Base-by-base conservation (phyloP, 2,329 filamentous ascomycete genomes). In the Ophiocordyceps camponoti-saundersi region DNA sequence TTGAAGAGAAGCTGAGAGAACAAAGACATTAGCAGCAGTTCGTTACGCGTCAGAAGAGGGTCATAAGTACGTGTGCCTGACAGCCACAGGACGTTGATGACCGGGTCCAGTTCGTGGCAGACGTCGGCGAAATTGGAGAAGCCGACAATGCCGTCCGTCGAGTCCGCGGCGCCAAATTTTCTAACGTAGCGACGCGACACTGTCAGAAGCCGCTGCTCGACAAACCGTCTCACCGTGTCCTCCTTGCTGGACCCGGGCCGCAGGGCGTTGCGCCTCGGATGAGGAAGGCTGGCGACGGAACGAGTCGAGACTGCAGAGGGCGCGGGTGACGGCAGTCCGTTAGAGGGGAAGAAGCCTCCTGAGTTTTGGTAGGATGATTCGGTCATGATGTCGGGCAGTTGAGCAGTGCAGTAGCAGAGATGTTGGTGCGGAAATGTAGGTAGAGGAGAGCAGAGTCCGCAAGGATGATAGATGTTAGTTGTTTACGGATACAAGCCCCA, bases 41-140 rank as follows among this genome's bases (percentile, higher is more conserved):
- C 34, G 16, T n/a, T 18, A 3, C 3, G 2, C 3, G 30, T 12
- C 30, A 34, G 7, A 34, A 8, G 30, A 10, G 16, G 3, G 30
- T 3, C 30, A 18, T 18, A 61, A 85, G 60, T 70, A 88, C 87
- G 87, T 21, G 89, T 95, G 11, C 84, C 86, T 29, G 81, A 86
- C 21, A 86, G 74, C 90, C 90, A 96, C 6, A 95, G 65, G 8
- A 93, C 74, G 60, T 93, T 82, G 16, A 94, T 65, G 13, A 95
- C 60, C 6, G 72, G 71, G 48, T 89, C 83, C 1, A 94, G 62
- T 56, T 95, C 87, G 48, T 68, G 75, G 47, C 78, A 85, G 5
- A 87, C 74, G 56, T 89, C 81, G 45, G 67, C 70, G 59, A 90
- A 84, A 46, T 64, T 75, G 47, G 68, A 62, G 57, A 77, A 79